Base-by-base conservation (phyloP, 2,329 filamentous ascomycete species). In the Chaetothyriales sp. region DNA sequence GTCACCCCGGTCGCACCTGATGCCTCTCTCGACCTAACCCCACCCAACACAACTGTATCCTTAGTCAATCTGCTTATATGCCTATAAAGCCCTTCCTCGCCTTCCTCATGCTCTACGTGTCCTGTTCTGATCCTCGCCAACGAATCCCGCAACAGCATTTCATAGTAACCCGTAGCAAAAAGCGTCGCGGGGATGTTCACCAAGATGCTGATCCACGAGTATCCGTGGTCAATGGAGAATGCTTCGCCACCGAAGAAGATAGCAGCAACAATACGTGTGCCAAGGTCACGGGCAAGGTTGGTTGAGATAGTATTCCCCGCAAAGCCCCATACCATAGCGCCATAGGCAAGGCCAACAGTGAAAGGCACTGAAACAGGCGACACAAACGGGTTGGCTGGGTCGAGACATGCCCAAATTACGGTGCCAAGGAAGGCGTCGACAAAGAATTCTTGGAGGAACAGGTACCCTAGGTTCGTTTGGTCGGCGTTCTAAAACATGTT, bases 401-500 rank as follows among this genome's bases (percentile, higher is more conserved):
- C 78, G 29, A 80, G 67, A 46, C 67, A 69, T 6, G 77, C 70
- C 77, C 77, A 81, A 61, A 81, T 79, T 10, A 79, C 65, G 52
- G 80, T 68, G 25, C 71, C 69, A 51, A 81, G 74, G 64, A 79
- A 79, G 51, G 64, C 67, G 59, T 77, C 74, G 25, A 77, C 76
- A 57, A 81, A 78, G 61, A 77, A 81, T 60, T 81, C 78, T 53
- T 75, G 75, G 49, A 79, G 62, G 65, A 81, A 77, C 1, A 81
- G 61, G 60, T 75, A 79, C 13, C 77, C 77, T 43, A 76, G 66
- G 56, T 75, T 77, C 4, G 69, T 74, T 60, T 80, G 74, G 15
- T 65, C 69, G 0, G 69, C 59, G 20, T 66, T 69, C 0, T 22
- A 25, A 25, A 4, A 25, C 6, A 25, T 25, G 6, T 25, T 25